Conservation (phyloP, 2,329 filamentous ascomycete genomes). For the Cladorrhinum sp. region DNA sequence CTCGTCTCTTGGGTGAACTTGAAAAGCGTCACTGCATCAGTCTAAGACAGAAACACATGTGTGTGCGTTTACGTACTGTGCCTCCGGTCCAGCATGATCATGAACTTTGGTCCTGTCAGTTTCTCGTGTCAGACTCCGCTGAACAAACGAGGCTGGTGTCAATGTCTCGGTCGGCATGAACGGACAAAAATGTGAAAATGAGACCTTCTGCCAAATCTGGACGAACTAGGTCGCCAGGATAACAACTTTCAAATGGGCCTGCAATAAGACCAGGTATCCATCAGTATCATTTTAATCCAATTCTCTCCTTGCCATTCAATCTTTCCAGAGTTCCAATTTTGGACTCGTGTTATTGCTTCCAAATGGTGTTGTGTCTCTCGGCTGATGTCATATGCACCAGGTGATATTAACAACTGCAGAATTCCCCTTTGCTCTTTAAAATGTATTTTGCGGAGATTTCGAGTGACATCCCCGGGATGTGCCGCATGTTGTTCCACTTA, state of each 20-base stretch:
- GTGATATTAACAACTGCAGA: conserved; percentile 11
- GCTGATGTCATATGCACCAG: conserved; percentile 11
- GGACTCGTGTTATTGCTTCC: conserved; percentile 1
- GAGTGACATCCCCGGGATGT: not conserved
- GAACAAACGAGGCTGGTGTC: conserved; percentile 1
- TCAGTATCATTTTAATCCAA: not conserved
- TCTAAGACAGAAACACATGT: conserved; percentile 1
- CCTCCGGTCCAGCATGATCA: not conserved
- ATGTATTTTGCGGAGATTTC: not conserved
- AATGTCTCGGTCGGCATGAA: not conserved
- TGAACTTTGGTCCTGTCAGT: not conserved
- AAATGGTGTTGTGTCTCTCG: conserved; percentile 4
- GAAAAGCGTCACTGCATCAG: not conserved
- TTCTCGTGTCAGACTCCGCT: not conserved
- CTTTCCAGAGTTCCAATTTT: not conserved
- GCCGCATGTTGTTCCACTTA: not conserved
- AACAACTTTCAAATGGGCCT: conserved; percentile 1
- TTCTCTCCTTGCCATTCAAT: not conserved
- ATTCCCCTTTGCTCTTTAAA: conserved; percentile 2
- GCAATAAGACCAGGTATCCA: conserved; percentile 5
- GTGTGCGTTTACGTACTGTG: conserved; percentile 1
- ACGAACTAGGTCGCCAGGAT: not conserved
- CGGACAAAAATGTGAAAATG: too few species aligned
- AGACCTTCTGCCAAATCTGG: not conserved
- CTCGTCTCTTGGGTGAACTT: not conserved